A percentile compares a stretch with the other conserved stretches of the same genome.
phyloP scores from a whole-genome alignment of 768 basidiomycete species.

The Favolaschia claudopus region DNA sequence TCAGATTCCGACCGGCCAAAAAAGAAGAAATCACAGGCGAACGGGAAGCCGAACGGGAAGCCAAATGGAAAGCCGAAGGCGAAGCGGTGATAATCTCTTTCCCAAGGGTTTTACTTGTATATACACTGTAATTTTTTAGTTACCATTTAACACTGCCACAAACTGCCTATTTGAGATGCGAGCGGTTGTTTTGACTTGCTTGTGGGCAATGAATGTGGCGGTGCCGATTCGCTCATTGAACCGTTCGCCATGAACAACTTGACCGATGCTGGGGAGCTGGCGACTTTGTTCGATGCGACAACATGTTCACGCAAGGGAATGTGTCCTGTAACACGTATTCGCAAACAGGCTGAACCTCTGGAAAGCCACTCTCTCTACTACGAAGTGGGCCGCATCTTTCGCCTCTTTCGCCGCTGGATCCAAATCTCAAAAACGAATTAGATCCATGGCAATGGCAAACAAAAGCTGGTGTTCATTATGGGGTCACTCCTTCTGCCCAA shows the following conservation, averaged over 20 bases:
- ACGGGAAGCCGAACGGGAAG: constrained; percentile 49
- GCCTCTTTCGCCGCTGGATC: too few relatives aligned
- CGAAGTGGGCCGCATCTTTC: too few relatives aligned
- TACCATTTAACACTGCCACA: neutral
- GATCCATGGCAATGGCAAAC: constrained; percentile 72
- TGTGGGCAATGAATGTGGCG: neutral
- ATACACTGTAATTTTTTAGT: neutral
- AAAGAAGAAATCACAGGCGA: constrained; percentile 41
- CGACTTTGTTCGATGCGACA: constrained; percentile 58
- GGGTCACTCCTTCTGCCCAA: constrained; percentile 33
- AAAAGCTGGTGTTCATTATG: constrained; percentile 71
- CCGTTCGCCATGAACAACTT: neutral
- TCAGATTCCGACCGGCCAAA: constrained; percentile 28
- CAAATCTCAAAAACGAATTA: too few relatives aligned
- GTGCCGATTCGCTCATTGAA: neutral
- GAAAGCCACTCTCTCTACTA: constrained; percentile 82
- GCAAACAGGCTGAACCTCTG: constrained; percentile 49
- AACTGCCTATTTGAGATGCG: neutral
- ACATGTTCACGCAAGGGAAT: constrained; percentile 75
- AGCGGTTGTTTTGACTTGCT: neutral
- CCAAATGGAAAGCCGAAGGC: constrained; percentile 45
- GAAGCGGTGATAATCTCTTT: constrained; percentile 33
- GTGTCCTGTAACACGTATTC: constrained; percentile 60
- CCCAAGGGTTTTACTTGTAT: neutral
- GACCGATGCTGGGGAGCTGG: constrained; percentile 21